A percentile compares a stretch with the other conserved stretches of the same genome.
Conservation (phyloP, 2,329 filamentous ascomycete species). For the Teratosphaeria epicoccoides region DNA sequence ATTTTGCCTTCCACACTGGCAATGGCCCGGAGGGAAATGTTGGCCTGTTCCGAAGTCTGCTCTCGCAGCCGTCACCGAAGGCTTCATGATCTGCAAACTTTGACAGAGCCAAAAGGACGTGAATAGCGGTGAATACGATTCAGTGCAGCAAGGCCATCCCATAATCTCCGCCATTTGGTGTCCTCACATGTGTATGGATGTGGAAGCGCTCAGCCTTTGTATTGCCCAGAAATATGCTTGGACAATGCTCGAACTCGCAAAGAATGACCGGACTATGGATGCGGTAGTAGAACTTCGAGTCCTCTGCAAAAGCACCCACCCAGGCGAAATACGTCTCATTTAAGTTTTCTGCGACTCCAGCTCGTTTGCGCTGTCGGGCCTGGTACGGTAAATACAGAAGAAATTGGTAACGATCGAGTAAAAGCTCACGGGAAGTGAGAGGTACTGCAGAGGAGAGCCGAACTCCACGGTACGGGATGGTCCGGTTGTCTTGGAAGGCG, state of each 20-base stretch:
- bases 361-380: conserved; percentile 46
- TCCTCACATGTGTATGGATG: conserved; percentile 62
- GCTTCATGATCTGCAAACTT: background rate
- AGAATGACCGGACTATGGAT: conserved; percentile 67
- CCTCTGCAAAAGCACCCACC: conserved; percentile 61
- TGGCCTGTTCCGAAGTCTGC: background rate
- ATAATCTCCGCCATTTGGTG: conserved; percentile 68
- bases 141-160: conserved; percentile 41
- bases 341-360: conserved; percentile 45
- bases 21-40: background rate
- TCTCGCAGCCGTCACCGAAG: background rate
- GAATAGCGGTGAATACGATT: no score
- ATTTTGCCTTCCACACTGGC: background rate
- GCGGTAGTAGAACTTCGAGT: conserved; percentile 64
- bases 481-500: conserved; percentile 66
- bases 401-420: conserved; percentile 55
- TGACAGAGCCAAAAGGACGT: no score
- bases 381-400: conserved; percentile 54
- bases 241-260: conserved; percentile 63
- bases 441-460: conserved; percentile 40
- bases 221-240: conserved; percentile 64
- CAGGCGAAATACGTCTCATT: conserved; percentile 69
- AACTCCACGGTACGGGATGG: conserved; percentile 62
- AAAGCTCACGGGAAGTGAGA: conserved; percentile 39
- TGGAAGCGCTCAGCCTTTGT: conserved; percentile 66